Conservation (phyloP, 345 rosid genomes). For the Lumnitzera littorea region DNA sequence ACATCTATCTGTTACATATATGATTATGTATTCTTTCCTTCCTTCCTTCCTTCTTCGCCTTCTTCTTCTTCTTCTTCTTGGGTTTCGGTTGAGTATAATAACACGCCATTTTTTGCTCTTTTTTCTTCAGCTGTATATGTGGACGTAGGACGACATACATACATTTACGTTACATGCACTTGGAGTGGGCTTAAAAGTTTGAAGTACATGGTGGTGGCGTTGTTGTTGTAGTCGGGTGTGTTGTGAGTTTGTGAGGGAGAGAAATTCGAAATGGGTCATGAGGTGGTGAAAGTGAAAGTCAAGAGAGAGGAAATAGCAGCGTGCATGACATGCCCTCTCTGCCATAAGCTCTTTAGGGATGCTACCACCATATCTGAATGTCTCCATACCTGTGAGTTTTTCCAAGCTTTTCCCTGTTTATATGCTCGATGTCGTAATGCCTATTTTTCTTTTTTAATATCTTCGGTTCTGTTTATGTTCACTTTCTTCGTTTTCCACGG, state of each 20-base stretch:
- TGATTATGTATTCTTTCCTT: too few relatives aligned
- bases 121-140: too few relatives aligned
- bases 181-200: constrained; percentile 34
- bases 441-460: background rate
- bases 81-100: too few relatives aligned
- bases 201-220: constrained; percentile 19
- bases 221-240: background rate
- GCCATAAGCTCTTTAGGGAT: constrained; percentile 63
- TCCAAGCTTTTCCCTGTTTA: background rate
- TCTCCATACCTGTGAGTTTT: constrained; percentile 80
- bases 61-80: too few relatives aligned
- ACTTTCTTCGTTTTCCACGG: constrained; percentile 3
- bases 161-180: background rate
- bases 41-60: too few relatives aligned
- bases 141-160: too few relatives aligned
- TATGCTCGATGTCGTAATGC: background rate
- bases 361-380: constrained; percentile 95
- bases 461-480: too few relatives aligned
- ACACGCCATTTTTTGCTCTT: too few relatives aligned
- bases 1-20: too few relatives aligned
- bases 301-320: constrained; percentile 55
- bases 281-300: constrained; percentile 60
- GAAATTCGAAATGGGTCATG: constrained; percentile 33
- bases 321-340: constrained; percentile 82
- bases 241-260: constrained; percentile 1